Percentiles rank a stretch among this genome's conserved stretches.
Conservation (phyloP, 2,329 filamentous ascomycete genomes). For the Colletotrichum tabaci region DNA sequence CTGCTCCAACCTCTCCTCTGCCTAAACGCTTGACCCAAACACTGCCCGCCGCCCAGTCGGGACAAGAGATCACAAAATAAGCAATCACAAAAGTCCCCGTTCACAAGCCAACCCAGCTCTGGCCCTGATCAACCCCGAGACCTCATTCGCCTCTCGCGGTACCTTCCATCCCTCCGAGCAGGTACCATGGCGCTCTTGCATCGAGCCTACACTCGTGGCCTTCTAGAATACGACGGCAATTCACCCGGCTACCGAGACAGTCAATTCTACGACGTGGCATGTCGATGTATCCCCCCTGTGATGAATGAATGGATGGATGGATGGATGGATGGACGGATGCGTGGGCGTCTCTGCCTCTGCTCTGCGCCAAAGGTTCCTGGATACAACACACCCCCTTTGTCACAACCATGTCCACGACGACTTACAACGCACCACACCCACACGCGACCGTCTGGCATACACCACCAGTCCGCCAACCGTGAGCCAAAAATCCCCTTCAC, state of each 20-base stretch:
- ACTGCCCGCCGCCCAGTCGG: background rate
- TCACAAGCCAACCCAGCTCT: background rate
- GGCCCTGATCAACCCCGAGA: slow-evolving; percentile 2
- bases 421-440: slow-evolving; percentile 7
- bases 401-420: background rate
- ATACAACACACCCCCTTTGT: background rate
- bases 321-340: too few species aligned
- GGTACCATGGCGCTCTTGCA: slow-evolving; percentile 1
- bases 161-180: background rate
- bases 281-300: background rate
- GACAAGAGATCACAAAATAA: background rate
- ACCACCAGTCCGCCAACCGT: background rate
- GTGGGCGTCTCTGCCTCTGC: background rate
- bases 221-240: slow-evolving; percentile 1
- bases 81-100: background rate
- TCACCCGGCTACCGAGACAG: slow-evolving; percentile 21
- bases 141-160: background rate
- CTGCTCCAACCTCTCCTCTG: background rate
- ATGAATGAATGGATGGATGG: too few species aligned
- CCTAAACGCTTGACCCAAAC: background rate
- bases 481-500: background rate
- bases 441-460: background rate
- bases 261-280: background rate
- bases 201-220: slow-evolving; percentile 13
- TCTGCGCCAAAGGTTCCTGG: slow-evolving; percentile 3